Conservation (phyloP, 345 rosid species). For the Eucalyptus grandis region DNA sequence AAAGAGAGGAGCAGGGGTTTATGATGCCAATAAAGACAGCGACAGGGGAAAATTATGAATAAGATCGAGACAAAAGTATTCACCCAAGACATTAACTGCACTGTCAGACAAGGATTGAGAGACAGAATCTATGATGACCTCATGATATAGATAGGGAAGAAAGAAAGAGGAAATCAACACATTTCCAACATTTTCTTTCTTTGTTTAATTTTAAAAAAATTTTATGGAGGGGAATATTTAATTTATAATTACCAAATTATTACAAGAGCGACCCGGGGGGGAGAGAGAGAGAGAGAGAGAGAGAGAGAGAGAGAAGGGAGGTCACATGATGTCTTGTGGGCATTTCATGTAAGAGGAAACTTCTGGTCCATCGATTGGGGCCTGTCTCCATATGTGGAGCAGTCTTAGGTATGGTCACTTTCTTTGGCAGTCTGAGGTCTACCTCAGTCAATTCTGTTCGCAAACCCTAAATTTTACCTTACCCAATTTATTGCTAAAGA, state of each 20-base stretch:
- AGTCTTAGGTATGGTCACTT: not conserved
- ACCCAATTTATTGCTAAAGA: not conserved
- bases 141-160: slow-evolving; percentile 1
- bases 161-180: not conserved
- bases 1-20: not conserved
- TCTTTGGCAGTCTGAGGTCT: not conserved
- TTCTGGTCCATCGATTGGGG: not conserved
- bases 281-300: not conserved
- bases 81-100: not conserved
- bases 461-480: not conserved
- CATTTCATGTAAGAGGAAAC: not conserved
- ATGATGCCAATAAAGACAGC: not conserved
- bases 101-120: not conserved
- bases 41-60: not conserved
- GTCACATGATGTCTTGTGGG: not conserved
- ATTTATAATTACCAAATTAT: not conserved
- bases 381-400: not conserved
- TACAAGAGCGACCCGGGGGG: not conserved
- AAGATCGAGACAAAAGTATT: not conserved
- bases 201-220: not conserved
- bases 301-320: not conserved
- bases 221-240: too few relatives aligned
- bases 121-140: slow-evolving; percentile 1
- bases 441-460: not conserved
- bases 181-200: not conserved